A percentile compares a stretch with the other conserved stretches of the same genome.
These are phyloP conservation scores for Cyphellophora attinorum DNA, from an alignment of 2,329 filamentous ascomycete genomes.

Conservation along the genomic window DNA sequence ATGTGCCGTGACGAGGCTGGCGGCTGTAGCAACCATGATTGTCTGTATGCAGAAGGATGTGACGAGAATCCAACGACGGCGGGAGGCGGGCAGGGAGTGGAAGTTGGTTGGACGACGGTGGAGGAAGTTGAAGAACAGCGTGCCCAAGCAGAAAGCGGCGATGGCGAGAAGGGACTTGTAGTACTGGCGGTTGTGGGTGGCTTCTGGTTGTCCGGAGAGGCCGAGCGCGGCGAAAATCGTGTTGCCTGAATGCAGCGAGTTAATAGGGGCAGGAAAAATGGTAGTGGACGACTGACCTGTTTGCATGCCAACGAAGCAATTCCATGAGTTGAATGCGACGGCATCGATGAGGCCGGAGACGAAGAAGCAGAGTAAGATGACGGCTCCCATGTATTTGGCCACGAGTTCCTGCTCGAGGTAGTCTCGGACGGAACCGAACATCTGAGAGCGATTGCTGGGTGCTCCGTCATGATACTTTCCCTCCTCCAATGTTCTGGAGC, in stretches of 20 bases:
- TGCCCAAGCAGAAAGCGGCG: slow-evolving; percentile 27
- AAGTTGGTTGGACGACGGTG: slow-evolving; percentile 24
- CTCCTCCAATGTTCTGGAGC: too few relatives aligned
- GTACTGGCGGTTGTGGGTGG: slow-evolving; percentile 29
- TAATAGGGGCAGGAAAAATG: background rate
- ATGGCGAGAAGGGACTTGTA: slow-evolving; percentile 34
- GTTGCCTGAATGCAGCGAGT: slow-evolving; percentile 32
- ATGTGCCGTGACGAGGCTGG: slow-evolving; percentile 25
- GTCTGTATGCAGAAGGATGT: slow-evolving; percentile 31
- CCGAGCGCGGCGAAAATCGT: slow-evolving; percentile 34
- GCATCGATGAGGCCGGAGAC: slow-evolving; percentile 35
- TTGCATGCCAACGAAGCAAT: slow-evolving; percentile 39
- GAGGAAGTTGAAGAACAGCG: slow-evolving; percentile 29
- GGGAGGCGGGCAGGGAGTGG: slow-evolving; percentile 20
- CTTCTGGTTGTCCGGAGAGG: slow-evolving; percentile 27
- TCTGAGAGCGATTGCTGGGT: too few relatives aligned
- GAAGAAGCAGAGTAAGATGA: slow-evolving; percentile 28
- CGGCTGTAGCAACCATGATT: slow-evolving; percentile 23
- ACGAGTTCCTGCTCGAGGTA: slow-evolving; percentile 14
- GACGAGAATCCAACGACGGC: slow-evolving; percentile 28
- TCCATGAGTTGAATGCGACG: slow-evolving; percentile 37
- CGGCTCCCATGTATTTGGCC: slow-evolving; percentile 7
- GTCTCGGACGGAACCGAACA: too few relatives aligned
- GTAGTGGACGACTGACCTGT: slow-evolving; percentile 24
- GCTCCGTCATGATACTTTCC: too few relatives aligned